Percentiles rank a stretch among this genome's conserved stretches.
These are phyloP conservation scores for Eutrema yunnanense DNA, from an alignment of 345 rosid genomes.

Conservation along the genomic window DNA sequence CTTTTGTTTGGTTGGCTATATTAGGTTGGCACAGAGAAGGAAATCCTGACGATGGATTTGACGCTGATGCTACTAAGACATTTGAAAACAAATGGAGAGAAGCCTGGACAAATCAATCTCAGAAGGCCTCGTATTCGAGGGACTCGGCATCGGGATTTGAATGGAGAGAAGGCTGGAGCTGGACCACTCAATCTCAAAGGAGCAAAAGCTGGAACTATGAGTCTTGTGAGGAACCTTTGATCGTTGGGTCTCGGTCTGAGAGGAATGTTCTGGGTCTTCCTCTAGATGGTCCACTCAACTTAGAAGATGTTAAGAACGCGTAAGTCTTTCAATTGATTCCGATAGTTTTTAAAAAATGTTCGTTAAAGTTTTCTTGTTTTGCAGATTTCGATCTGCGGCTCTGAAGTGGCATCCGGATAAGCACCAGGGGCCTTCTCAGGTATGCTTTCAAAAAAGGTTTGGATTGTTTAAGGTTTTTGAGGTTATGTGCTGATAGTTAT, in stretches of 20 bases:
- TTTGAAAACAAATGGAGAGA: conserved; percentile 17
- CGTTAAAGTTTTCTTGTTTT: neutral
- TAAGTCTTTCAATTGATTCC: conserved; percentile 23
- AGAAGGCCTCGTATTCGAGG: neutral
- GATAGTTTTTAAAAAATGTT: neutral
- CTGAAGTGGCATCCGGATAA: conserved; percentile 96
- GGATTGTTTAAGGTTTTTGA: neutral
- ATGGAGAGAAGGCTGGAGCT: conserved; percentile 52
- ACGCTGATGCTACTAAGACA: neutral
- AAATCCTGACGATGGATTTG: neutral
- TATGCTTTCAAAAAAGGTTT: conserved; percentile 15
- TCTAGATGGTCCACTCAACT: conserved; percentile 49
- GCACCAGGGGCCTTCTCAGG: conserved; percentile 74
- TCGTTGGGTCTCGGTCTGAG: conserved; percentile 53
- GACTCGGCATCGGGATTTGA: conserved; percentile 37
- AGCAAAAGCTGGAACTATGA: conserved; percentile 35
- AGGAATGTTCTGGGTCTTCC: conserved; percentile 65
- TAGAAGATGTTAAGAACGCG: conserved; percentile 86
- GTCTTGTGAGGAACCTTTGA: conserved; percentile 34
- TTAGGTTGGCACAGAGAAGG: conserved; percentile 33
- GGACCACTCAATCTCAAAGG: conserved; percentile 35
- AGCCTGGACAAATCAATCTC: conserved; percentile 3
- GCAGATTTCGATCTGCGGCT: conserved; percentile 69
- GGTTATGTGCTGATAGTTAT: neutral
- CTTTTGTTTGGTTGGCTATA: neutral